phyloP scores from a whole-genome alignment of 2,329 filamentous ascomycete species.

The Arthrobotrys megalospora region DNA sequence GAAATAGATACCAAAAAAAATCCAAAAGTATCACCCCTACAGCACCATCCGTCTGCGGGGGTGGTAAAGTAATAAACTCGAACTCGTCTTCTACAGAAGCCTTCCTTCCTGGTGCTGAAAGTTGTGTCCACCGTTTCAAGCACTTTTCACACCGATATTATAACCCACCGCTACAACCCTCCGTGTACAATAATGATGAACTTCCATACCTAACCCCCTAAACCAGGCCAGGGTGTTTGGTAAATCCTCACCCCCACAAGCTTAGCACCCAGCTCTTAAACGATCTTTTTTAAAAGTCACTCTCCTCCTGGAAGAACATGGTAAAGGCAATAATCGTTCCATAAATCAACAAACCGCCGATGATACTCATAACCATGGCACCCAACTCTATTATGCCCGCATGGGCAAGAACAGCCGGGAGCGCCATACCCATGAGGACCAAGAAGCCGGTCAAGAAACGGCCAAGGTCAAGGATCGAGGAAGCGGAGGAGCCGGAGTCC shows the following conservation, averaged over 20 bases:
- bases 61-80: background rate
- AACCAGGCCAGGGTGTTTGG: background rate
- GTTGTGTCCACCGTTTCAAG: constrained; percentile 1
- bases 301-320: constrained; percentile 98
- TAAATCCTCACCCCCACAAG: background rate
- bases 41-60: background rate
- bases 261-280: background rate
- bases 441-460: constrained; percentile 95
- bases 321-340: constrained; percentile 98
- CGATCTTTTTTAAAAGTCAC: constrained; percentile 80
- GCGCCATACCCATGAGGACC: constrained; percentile 95
- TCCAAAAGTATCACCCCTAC: constrained; percentile 20
- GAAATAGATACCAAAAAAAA: constrained; percentile 41
- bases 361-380: constrained; percentile 94
- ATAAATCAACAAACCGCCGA: constrained; percentile 94
- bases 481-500: constrained; percentile 80
- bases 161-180: background rate
- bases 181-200: background rate
- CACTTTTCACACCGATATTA: background rate
- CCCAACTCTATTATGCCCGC: constrained; percentile 83
- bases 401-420: constrained; percentile 90
- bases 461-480: constrained; percentile 90
- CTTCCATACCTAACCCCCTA: background rate
- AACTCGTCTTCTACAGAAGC: constrained; percentile 6
- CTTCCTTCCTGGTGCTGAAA: background rate